Evolutionary conservation across 352 stramenopile genomes (phyloP), one percentile per base, ranked within the genome.

Genomic region (Globisporangium echinulatum): DNA sequence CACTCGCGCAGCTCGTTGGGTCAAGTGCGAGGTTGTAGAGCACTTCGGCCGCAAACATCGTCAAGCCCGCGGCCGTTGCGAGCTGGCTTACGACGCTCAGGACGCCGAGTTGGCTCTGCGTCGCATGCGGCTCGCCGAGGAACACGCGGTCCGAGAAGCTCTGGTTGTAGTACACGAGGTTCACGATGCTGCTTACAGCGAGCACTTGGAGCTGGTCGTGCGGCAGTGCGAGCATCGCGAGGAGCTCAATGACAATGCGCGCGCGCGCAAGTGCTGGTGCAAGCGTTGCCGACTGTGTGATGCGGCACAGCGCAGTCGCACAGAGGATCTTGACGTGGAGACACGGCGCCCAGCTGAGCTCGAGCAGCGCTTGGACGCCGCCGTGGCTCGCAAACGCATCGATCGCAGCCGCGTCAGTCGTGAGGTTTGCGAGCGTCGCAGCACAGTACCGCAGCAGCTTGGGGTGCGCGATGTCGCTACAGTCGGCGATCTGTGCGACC

Each of bases 21-120:
- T 87, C 77, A 9, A 91, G 53, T 11, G 79, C 85, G 47, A 93
- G 59, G 49, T 93, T 93, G 58, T 82, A 93, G 3, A 93, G 57
- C 4, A 78, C 71, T 61, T 89, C 79, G 7, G 75, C 67, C 0
- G 77, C 77, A 49, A 91, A 93, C 4, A 76, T 61, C 52, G 79
- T 85, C 11, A 68, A 84, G 0, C 64, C 37, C 0, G 64, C 49
- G 1, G 62, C 51, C 0, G 67, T 49, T 0, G 78, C 77, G 11
- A 90, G 52, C 42, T 91, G 79, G 5, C 56, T 77, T 7, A 85
- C 61, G n/a, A 89, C 71, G n/a, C 63, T 83, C 58, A 93, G 66
- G 10, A 93, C 57, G 0, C 84, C 84, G 5, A 87, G 60, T 8
- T 85, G 79, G 40, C 79, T 90, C 56, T 90, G 79, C 1, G 82